A percentile compares a stretch with the other conserved stretches of the same genome.
Conservation (phyloP, 1,139 yeast genomes). For the Sugiyamaella paludigena region DNA sequence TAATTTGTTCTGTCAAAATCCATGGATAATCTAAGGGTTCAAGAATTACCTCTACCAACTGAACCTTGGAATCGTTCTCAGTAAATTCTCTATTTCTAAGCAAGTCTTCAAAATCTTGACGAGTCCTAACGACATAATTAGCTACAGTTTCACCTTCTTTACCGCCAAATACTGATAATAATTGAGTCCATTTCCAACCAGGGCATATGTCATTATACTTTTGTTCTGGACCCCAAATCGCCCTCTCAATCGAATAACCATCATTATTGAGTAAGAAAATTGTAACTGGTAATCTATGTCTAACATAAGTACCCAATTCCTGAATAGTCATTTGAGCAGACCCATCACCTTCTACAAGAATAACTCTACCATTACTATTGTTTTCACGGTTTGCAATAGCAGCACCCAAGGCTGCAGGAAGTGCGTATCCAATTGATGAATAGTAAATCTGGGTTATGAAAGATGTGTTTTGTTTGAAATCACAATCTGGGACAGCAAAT, state of each 20-base stretch:
- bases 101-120: conserved; percentile 39
- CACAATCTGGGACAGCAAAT: conserved; percentile 64
- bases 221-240: conserved; percentile 73
- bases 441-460: conserved; percentile 67
- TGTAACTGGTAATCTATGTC: conserved; percentile 59
- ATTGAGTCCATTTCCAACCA: conserved; percentile 71
- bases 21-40: conserved; percentile 62
- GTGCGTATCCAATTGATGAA: conserved; percentile 82
- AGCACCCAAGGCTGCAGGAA: conserved; percentile 81
- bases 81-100: conserved; percentile 39
- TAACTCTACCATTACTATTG: conserved; percentile 49
- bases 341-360: conserved; percentile 84
- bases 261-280: conserved; percentile 72
- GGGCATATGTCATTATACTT: conserved; percentile 77
- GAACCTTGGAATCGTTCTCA: conserved; percentile 41
- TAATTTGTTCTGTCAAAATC: conserved; percentile 42
- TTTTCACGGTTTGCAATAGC: conserved; percentile 63
- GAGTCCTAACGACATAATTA: conserved; percentile 37
- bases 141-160: conserved; percentile 42
- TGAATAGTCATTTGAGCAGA: conserved; percentile 84
- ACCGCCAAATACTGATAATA: conserved; percentile 71
- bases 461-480: conserved; percentile 52
- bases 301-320: conserved; percentile 67
- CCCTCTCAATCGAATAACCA: conserved; percentile 86
- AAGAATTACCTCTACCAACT: conserved; percentile 57